Conservation (phyloP, 495 filamentous ascomycete species). For the Aspergillus hancockii region DNA sequence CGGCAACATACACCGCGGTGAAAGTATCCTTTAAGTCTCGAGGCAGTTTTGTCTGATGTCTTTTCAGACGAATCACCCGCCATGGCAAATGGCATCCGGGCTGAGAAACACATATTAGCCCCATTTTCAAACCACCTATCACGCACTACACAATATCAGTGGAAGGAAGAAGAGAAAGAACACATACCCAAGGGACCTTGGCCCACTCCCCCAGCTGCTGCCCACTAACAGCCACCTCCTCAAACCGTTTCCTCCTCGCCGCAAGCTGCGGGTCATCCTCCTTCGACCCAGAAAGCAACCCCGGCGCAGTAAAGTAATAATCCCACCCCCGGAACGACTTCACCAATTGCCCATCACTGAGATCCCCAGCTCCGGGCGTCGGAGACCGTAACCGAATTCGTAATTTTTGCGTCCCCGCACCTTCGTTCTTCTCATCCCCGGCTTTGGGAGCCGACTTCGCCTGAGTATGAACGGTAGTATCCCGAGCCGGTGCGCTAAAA, state of each 20-base stretch:
- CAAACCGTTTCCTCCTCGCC: constrained; percentile 33
- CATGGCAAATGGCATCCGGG: constrained; percentile 48
- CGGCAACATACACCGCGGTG: constrained; percentile 27
- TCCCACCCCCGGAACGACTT: constrained; percentile 48
- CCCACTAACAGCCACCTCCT: constrained; percentile 44
- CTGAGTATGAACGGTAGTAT: constrained; percentile 11
- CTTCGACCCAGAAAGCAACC: constrained; percentile 22
- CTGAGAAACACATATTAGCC: constrained; percentile 19
- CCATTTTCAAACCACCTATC: neutral
- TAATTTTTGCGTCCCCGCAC: constrained; percentile 35
- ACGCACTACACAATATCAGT: neutral
- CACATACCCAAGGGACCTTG: constrained; percentile 41
- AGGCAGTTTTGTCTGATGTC: constrained; percentile 40
- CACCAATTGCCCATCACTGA: constrained; percentile 40
- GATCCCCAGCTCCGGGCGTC: constrained; percentile 28
- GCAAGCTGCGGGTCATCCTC: constrained; percentile 16
- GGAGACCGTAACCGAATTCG: constrained; percentile 46
- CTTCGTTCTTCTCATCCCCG: constrained; percentile 1
- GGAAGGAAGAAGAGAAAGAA: constrained; percentile 1
- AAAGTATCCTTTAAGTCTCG: constrained; percentile 21
- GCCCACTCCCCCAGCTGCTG: constrained; percentile 38
- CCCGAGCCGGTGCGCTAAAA: constrained; percentile 38
- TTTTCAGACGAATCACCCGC: constrained; percentile 43
- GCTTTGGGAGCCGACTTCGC: constrained; percentile 1
- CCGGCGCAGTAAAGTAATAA: constrained; percentile 44